phyloP scores from a whole-genome alignment of 495 filamentous ascomycete genomes.

The Trichoderma asperelloides region DNA sequence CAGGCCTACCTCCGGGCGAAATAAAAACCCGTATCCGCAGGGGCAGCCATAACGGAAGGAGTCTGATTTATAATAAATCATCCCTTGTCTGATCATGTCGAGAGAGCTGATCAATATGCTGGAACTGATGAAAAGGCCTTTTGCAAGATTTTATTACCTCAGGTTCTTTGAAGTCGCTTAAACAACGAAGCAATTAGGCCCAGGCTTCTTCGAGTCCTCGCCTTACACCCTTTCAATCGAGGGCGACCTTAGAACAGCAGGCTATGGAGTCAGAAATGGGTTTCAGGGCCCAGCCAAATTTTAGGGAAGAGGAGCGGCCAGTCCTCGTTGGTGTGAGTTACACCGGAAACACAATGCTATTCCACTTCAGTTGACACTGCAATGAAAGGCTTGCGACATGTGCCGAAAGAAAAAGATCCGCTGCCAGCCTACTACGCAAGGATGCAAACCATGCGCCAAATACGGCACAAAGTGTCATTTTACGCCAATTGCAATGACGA shows the following conservation, averaged over 20 bases:
- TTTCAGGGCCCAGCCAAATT: not conserved
- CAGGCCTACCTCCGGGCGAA: too few relatives aligned
- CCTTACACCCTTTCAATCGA: not conserved
- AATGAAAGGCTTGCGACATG: constrained; percentile 5
- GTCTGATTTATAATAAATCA: constrained; percentile 6
- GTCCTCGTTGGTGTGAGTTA: not conserved
- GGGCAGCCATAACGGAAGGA: too few relatives aligned
- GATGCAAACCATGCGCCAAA: constrained; percentile 8
- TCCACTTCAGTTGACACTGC: not conserved
- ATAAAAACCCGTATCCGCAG: too few relatives aligned
- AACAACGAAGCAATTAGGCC: not conserved
- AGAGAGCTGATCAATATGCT: not conserved
- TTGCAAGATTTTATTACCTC: not conserved
- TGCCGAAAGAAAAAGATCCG: constrained; percentile 10
- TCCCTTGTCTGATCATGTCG: not conserved
- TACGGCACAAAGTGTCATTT: constrained; percentile 8
- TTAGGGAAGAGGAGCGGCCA: not conserved
- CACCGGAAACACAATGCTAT: not conserved
- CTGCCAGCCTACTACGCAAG: constrained; percentile 5
- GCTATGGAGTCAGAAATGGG: not conserved
- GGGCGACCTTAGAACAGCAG: not conserved
- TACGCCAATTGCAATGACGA: constrained; percentile 9
- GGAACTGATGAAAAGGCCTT: not conserved
- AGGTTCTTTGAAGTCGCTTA: constrained; percentile 1
- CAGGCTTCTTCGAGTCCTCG: not conserved